phyloP scores from a whole-genome alignment of 2,329 filamentous ascomycete genomes.

The Lasiodiplodia hormozganensis region DNA sequence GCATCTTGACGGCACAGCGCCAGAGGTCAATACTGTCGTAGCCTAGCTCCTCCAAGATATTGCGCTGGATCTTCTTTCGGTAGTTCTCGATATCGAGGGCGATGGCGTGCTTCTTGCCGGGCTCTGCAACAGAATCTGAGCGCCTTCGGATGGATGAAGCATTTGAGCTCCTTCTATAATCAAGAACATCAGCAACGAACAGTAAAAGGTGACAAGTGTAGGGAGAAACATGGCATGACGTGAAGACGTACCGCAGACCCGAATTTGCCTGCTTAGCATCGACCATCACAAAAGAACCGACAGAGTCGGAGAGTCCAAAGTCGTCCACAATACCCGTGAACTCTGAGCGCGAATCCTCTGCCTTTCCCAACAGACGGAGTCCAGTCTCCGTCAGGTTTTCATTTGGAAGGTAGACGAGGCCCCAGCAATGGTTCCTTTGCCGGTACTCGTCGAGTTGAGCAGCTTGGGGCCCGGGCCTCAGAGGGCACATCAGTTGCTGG shows the following conservation, averaged over 20 bases:
- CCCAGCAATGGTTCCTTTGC: constrained; percentile 37
- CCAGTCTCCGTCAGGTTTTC: constrained; percentile 31
- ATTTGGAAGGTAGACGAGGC: constrained; percentile 45
- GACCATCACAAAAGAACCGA: constrained; percentile 24
- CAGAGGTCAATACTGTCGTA: constrained; percentile 46
- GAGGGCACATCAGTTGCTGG: constrained; percentile 41
- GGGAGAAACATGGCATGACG: too few relatives aligned
- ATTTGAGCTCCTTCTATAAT: neutral
- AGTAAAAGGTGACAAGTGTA: too few relatives aligned
- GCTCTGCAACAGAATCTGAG: neutral
- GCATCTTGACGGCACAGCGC: constrained; percentile 43
- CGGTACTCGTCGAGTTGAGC: constrained; percentile 40
- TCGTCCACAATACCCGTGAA: constrained; percentile 22
- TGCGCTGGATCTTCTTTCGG: constrained; percentile 50
- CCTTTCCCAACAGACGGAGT: constrained; percentile 27
- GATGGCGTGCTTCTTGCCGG: constrained; percentile 21
- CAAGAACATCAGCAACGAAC: neutral
- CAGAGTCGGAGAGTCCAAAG: neutral
- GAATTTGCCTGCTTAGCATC: constrained; percentile 26
- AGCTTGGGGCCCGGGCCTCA: constrained; percentile 41
- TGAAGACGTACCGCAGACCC: constrained; percentile 8
- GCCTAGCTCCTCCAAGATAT: constrained; percentile 43
- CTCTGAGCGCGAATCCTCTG: constrained; percentile 24
- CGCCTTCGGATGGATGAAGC: constrained; percentile 9
- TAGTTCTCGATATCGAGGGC: constrained; percentile 28